These are phyloP conservation scores for Aspergillus ibericus DNA, from an alignment of 2,329 filamentous ascomycete species.

Conservation along the genomic window DNA sequence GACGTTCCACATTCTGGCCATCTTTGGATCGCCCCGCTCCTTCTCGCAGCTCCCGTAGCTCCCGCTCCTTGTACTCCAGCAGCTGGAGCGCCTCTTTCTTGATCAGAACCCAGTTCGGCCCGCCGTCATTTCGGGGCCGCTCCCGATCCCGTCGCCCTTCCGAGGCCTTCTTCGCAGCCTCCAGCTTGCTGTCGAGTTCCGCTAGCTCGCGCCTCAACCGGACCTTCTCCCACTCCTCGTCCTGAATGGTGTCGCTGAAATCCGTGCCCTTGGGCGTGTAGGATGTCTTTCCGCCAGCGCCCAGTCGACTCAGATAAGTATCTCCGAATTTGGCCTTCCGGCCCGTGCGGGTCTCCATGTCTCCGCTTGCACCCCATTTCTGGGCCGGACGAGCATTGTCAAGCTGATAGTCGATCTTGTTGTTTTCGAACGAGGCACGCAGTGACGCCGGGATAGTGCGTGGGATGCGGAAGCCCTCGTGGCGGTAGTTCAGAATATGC, in stretches of 20 bases:
- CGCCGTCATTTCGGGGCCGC: constrained; percentile 60
- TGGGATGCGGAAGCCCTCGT: constrained; percentile 93
- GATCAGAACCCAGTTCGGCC: constrained; percentile 83
- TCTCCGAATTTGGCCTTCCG: constrained; percentile 97
- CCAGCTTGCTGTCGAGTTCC: constrained; percentile 85
- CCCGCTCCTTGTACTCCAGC: constrained; percentile 86
- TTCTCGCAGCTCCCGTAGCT: constrained; percentile 71
- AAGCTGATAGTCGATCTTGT: constrained; percentile 93
- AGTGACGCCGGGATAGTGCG: constrained; percentile 89
- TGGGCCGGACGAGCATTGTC: constrained; percentile 71
- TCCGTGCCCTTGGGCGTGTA: constrained; percentile 86
- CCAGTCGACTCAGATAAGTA: constrained; percentile 88
- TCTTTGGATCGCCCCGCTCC: constrained; percentile 55
- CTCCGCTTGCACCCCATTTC: constrained; percentile 75
- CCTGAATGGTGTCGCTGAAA: constrained; percentile 79
- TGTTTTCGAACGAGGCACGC: constrained; percentile 87
- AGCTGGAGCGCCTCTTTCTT: constrained; percentile 93
- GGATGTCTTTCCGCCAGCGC: constrained; percentile 70
- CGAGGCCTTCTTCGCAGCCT: constrained; percentile 73
- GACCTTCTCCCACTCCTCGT: constrained; percentile 96
- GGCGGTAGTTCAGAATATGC: constrained; percentile 92
- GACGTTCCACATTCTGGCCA: constrained; percentile 71
- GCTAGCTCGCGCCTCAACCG: constrained; percentile 87
- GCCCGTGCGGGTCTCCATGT: constrained; percentile 78
- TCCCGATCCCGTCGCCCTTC: constrained; percentile 59